A percentile compares a stretch with the other conserved stretches of the same genome.
Evolutionary conservation across 345 rosid species (phyloP).

Genomic region (Citrus sinensis): DNA sequence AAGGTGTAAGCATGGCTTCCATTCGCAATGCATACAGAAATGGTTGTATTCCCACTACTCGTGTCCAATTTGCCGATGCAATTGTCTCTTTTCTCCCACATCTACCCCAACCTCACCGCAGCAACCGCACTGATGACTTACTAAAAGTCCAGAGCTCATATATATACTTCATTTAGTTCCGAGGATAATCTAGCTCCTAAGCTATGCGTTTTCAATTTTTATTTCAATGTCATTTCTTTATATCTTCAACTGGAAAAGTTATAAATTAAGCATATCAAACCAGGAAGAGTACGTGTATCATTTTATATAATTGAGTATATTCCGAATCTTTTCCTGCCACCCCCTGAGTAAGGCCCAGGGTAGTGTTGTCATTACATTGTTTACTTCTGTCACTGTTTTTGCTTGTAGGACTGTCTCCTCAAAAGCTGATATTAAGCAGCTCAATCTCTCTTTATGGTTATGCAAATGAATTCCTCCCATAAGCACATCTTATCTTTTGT

Average conservation of each 20-base stretch:
- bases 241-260: too few species aligned
- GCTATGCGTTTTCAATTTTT: too few species aligned
- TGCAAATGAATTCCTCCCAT: neutral
- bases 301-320: too few species aligned
- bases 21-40: conserved; percentile 57
- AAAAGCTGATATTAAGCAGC: neutral
- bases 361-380: neutral
- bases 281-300: too few species aligned
- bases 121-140: too few species aligned
- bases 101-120: neutral
- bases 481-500: neutral
- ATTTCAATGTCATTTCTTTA: too few species aligned
- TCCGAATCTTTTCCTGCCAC: too few species aligned
- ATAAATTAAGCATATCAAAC: too few species aligned
- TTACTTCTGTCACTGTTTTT: neutral
- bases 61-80: conserved; percentile 76
- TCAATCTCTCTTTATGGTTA: neutral
- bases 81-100: conserved; percentile 27
- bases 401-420: neutral
- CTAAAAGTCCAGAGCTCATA: too few species aligned
- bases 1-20: conserved; percentile 74
- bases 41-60: conserved; percentile 66
- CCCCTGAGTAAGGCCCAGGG: neutral
- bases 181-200: too few species aligned
- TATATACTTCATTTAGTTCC: too few species aligned